Percentiles rank a stretch among this genome's conserved stretches.
phyloP scores from a whole-genome alignment of 23 red algal species.

The Gracilaria caudata region DNA sequence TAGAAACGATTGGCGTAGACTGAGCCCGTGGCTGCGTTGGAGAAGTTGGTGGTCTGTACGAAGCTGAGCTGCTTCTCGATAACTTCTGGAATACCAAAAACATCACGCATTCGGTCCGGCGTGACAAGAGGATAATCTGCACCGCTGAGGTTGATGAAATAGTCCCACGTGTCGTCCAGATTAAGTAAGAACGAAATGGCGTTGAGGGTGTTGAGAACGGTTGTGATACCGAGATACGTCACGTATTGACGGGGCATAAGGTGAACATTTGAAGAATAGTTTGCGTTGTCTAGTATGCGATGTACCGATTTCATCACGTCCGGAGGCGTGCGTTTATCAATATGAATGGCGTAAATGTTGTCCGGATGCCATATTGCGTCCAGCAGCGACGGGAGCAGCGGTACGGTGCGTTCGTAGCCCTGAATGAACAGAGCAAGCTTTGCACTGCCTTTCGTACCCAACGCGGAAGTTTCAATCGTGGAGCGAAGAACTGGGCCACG shows the following conservation, averaged over 20 bases:
- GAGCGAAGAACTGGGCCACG: not conserved
- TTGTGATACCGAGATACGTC: not conserved
- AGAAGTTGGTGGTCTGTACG: constrained; percentile 7
- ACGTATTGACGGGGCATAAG: constrained; percentile 6
- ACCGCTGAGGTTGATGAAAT: constrained; percentile 29
- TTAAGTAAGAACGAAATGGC: constrained; percentile 14
- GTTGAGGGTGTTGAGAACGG: constrained; percentile 16
- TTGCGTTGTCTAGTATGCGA: not conserved
- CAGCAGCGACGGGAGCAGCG: constrained; percentile 23
- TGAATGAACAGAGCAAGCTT: constrained; percentile 74
- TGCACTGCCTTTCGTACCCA: not conserved
- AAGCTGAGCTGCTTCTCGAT: not conserved
- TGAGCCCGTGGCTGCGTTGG: not conserved
- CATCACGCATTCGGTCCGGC: not conserved
- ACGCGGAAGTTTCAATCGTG: not conserved
- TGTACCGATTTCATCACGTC: not conserved
- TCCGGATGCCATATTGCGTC: constrained; percentile 41
- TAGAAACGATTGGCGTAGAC: constrained; percentile 1
- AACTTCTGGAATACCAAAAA: constrained; percentile 15
- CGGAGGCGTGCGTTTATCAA: constrained; percentile 71
- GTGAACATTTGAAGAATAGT: not conserved
- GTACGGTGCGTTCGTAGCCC: constrained; percentile 10
- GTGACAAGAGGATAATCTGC: constrained; percentile 17
- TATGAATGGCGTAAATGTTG: constrained; percentile 82
- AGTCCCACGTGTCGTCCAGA: not conserved